These are phyloP conservation scores for Fusarium fracticaudum DNA, from an alignment of 2,329 filamentous ascomycete species.

Conservation along the genomic window DNA sequence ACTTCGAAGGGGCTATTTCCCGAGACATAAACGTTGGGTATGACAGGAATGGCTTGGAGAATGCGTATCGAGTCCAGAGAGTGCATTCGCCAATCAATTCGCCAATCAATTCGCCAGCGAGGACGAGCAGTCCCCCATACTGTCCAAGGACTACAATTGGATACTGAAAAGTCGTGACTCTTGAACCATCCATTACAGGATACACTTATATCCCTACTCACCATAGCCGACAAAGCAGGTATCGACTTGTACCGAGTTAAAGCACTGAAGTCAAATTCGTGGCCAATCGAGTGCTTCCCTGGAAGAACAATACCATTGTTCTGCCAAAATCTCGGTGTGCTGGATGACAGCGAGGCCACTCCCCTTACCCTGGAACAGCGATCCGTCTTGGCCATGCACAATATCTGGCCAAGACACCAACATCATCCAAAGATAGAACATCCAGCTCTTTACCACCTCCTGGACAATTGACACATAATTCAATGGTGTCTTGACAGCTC, in stretches of 20 bases:
- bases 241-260: neutral
- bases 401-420: conserved; percentile 7
- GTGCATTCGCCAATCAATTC: no score
- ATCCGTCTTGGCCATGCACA: neutral
- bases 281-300: neutral
- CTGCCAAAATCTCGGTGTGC: neutral
- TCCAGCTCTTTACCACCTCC: neutral
- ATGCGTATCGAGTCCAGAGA: neutral
- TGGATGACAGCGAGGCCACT: neutral
- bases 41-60: neutral
- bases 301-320: neutral
- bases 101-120: neutral
- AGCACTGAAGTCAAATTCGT: neutral
- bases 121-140: no score
- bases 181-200: neutral
- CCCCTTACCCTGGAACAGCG: neutral
- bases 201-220: neutral
- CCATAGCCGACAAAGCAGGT: rapidly evolving
- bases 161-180: no score
- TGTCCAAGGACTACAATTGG: neutral
- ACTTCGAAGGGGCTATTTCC: neutral
- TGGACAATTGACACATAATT: neutral
- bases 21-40: neutral
- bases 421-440: neutral
- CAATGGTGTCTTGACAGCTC: neutral